Percentiles rank a stretch among this genome's conserved stretches.
phyloP scores from a whole-genome alignment of 139 green algal genomes.

The Nannochloris sp. region DNA sequence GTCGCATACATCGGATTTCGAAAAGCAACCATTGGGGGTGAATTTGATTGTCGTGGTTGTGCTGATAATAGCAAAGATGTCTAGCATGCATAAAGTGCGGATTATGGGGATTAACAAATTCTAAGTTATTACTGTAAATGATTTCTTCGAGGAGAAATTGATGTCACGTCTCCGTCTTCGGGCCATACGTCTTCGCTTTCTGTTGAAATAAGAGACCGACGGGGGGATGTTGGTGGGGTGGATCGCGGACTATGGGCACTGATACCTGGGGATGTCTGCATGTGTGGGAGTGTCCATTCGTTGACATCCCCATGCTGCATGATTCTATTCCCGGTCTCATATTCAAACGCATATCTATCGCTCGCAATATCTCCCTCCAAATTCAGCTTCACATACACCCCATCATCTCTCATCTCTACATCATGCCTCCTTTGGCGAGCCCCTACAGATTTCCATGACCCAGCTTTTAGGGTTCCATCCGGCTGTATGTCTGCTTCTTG shows the following conservation, averaged over 20 bases:
- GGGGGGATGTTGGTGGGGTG: background rate
- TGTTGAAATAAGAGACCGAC: background rate
- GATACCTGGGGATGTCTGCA: background rate
- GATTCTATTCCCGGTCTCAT: constrained; percentile 12
- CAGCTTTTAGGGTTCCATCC: constrained; percentile 30
- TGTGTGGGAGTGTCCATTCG: background rate
- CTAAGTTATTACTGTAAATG: constrained; percentile 14
- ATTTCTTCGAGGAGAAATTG: background rate
- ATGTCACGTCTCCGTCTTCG: constrained; percentile 6
- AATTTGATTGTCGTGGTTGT: constrained; percentile 75
- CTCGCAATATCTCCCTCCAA: constrained; percentile 25
- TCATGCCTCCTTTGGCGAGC: constrained; percentile 27
- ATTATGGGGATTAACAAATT: constrained; percentile 72
- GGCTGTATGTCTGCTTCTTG: constrained; percentile 17
- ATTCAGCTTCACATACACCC: constrained; percentile 29
- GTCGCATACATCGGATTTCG: constrained; percentile 73
- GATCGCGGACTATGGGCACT: background rate
- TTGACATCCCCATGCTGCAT: background rate
- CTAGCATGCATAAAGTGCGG: constrained; percentile 73
- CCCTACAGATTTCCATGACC: constrained; percentile 35
- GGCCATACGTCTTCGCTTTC: constrained; percentile 22
- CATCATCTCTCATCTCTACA: constrained; percentile 25
- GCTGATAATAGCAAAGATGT: constrained; percentile 75
- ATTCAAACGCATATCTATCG: constrained; percentile 27
- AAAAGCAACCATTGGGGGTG: constrained; percentile 68